Percentiles rank a stretch among this genome's conserved stretches.
These are phyloP conservation scores for Gaertneriomyces sp. DNA, from an alignment of 192 early-diverging fungal genomes.

Conservation along the genomic window DNA sequence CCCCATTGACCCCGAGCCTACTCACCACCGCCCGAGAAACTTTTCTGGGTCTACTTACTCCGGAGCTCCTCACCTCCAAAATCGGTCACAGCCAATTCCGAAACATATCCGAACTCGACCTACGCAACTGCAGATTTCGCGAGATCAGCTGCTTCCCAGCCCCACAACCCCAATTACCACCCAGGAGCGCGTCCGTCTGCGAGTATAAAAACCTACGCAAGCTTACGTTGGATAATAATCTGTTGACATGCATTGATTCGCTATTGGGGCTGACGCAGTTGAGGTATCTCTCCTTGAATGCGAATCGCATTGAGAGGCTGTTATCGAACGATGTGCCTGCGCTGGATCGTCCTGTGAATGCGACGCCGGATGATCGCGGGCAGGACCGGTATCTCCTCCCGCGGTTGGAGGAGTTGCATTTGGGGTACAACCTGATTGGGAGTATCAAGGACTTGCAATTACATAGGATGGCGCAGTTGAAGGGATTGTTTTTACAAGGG, in stretches of 20 bases:
- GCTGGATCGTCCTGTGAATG: constrained; percentile 1
- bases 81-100: constrained; percentile 56
- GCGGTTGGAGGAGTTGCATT: constrained; percentile 53
- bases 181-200: constrained; percentile 1
- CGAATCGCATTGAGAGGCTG: constrained; percentile 52
- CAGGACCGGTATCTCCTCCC: constrained; percentile 31
- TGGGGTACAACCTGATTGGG: constrained; percentile 52
- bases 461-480: constrained; percentile 45
- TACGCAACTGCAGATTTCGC: constrained; percentile 60
- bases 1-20: constrained; percentile 52
- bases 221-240: constrained; percentile 59
- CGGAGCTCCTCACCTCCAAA: constrained; percentile 58
- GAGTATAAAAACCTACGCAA: constrained; percentile 55
- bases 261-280: constrained; percentile 43
- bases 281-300: constrained; percentile 48
- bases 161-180: too few relatives aligned
- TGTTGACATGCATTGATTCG: constrained; percentile 48
- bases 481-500: constrained; percentile 50
- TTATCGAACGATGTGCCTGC: constrained; percentile 38
- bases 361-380: neutral
- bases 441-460: constrained; percentile 53
- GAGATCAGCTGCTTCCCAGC: constrained; percentile 56
- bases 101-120: constrained; percentile 55
- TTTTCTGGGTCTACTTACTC: constrained; percentile 56
- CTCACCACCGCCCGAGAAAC: constrained; percentile 49